Percentiles rank a stretch among this genome's conserved stretches.
Conservation (phyloP, 2,329 filamentous ascomycete genomes). For the Paraphoma sp. region DNA sequence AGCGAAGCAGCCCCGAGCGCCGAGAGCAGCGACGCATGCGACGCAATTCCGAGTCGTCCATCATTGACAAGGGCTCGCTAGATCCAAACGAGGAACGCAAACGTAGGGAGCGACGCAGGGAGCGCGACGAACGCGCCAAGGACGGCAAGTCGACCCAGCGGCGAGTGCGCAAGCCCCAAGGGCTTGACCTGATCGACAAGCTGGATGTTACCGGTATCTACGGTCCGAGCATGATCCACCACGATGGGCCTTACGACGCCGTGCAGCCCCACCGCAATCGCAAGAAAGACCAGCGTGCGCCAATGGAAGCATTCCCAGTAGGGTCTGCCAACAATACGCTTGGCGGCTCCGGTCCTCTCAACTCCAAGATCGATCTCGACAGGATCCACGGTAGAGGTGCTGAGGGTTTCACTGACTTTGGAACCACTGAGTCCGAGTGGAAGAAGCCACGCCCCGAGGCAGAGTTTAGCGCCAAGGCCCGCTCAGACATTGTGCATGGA, state of each 20-base stretch:
- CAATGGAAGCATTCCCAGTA: constrained; percentile 95
- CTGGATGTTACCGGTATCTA: constrained; percentile 96
- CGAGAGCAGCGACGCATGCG: constrained; percentile 62
- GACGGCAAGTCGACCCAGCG: constrained; percentile 47
- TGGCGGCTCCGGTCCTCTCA: constrained; percentile 85
- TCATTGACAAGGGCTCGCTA: constrained; percentile 68
- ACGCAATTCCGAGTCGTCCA: constrained; percentile 81
- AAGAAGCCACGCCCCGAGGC: constrained; percentile 44
- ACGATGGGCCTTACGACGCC: constrained; percentile 96
- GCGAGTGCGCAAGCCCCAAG: constrained; percentile 50
- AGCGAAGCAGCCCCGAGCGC: constrained; percentile 45
- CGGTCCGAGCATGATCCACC: constrained; percentile 91
- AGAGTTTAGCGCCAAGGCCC: constrained; percentile 49
- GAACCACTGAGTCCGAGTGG: constrained; percentile 46
- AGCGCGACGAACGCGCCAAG: constrained; percentile 55
- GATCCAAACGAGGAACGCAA: constrained; percentile 68
- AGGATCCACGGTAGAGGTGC: constrained; percentile 84
- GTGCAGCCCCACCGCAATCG: constrained; percentile 94
- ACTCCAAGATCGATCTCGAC: constrained; percentile 80
- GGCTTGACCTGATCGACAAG: constrained; percentile 92
- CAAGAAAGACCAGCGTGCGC: constrained; percentile 79
- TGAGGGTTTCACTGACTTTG: constrained; percentile 88
- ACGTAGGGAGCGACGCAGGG: constrained; percentile 56
- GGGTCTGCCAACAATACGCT: constrained; percentile 91
- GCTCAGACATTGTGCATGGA: constrained; percentile 77